phyloP scores from a whole-genome alignment of 306 rosid genomes.

The Arachis hypogaea region DNA sequence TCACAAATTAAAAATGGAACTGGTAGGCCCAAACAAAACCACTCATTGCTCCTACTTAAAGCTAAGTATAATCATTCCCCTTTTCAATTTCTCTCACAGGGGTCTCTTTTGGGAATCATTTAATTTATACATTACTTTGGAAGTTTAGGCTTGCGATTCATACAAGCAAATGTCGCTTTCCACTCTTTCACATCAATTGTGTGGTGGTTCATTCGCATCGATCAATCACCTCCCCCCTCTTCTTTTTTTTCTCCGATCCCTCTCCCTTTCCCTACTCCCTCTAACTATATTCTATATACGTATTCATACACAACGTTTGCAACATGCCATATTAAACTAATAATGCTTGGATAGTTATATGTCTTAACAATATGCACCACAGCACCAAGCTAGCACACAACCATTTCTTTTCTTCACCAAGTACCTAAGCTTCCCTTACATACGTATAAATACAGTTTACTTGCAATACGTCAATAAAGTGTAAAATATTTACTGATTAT shows the following conservation, averaged over 20 bases:
- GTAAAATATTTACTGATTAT: too few relatives aligned
- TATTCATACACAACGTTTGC: slow-evolving; percentile 5
- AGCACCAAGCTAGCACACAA: background rate
- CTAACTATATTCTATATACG: slow-evolving; percentile 15
- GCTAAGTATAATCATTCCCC: slow-evolving; percentile 60
- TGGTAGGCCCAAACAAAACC: slow-evolving; percentile 58
- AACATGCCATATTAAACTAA: background rate
- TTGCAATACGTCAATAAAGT: too few relatives aligned
- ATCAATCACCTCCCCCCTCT: slow-evolving; percentile 44
- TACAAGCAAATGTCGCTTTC: slow-evolving; percentile 78
- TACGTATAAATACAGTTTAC: too few relatives aligned
- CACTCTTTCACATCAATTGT: slow-evolving; percentile 56
- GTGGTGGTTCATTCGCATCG: slow-evolving; percentile 78
- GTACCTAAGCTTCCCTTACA: too few relatives aligned
- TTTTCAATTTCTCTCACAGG: slow-evolving; percentile 40
- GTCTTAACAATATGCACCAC: background rate
- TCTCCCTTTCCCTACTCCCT: slow-evolving; percentile 26
- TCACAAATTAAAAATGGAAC: slow-evolving; percentile 33
- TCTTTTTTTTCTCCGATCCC: background rate
- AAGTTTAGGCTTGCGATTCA: slow-evolving; percentile 75
- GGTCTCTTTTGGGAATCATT: slow-evolving; percentile 45
- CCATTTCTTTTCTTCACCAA: background rate
- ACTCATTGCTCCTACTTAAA: slow-evolving; percentile 85
- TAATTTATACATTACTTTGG: slow-evolving; percentile 49
- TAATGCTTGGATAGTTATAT: slow-evolving; percentile 10